phyloP scores from a whole-genome alignment of 371 early-diverging fungal species.

The Polyrhizophydium stewartii region DNA sequence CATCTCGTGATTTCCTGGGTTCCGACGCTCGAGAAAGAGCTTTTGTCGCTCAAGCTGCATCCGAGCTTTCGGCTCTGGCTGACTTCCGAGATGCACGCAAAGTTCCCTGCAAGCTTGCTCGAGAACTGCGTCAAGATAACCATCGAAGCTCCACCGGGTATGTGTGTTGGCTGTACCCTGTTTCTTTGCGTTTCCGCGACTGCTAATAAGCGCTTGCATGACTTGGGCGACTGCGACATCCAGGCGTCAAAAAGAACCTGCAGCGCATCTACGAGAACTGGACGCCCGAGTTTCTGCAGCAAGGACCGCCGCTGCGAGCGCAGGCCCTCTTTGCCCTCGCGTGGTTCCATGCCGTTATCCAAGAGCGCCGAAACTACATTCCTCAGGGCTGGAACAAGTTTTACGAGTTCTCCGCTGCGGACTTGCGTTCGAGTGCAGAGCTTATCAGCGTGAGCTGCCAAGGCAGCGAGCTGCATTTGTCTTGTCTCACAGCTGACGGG shows the following conservation, averaged over 20 bases:
- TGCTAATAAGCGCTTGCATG: neutral
- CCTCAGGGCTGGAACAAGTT: slow-evolving; percentile 60
- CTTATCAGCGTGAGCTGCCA: slow-evolving; percentile 21
- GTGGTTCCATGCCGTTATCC: slow-evolving; percentile 56
- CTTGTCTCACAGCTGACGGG: neutral
- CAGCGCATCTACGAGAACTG: slow-evolving; percentile 42
- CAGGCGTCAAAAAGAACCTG: slow-evolving; percentile 48
- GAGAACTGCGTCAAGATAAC: slow-evolving; percentile 44
- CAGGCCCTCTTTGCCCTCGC: slow-evolving; percentile 49
- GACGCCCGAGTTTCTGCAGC: slow-evolving; percentile 35
- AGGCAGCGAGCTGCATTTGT: neutral
- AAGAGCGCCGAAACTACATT: slow-evolving; percentile 50
- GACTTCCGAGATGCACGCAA: slow-evolving; percentile 41
- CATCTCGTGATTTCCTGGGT: slow-evolving; percentile 50
- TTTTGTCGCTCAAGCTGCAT: slow-evolving; percentile 21
- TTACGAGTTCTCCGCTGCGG: slow-evolving; percentile 55
- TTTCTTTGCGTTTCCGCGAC: neutral
- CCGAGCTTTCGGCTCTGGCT: slow-evolving; percentile 44
- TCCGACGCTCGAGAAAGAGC: slow-evolving; percentile 37
- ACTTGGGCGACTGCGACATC: neutral
- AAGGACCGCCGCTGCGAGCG: slow-evolving; percentile 29
- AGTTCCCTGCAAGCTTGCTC: slow-evolving; percentile 34
- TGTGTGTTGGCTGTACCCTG: neutral
- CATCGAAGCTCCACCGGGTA: slow-evolving; percentile 48
- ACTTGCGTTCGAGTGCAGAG: slow-evolving; percentile 44